A percentile compares a stretch with the other conserved stretches of the same genome.
These are phyloP conservation scores for Pseudoperonospora humuli DNA, from an alignment of 352 stramenopile species.

Conservation along the genomic window DNA sequence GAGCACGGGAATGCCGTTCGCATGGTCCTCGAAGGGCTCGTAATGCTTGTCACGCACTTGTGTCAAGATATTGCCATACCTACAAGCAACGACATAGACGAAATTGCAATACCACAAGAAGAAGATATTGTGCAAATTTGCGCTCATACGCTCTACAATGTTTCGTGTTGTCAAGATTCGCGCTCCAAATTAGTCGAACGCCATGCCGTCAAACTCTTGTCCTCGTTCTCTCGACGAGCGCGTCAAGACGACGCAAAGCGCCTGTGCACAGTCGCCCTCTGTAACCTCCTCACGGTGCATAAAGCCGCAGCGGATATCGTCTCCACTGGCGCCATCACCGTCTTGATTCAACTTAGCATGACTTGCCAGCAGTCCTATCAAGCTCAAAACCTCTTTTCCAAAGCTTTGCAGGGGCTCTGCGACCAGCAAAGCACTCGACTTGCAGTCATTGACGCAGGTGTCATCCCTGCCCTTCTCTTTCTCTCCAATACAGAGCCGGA, in stretches of 20 bases:
- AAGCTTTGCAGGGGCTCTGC: constrained; percentile 60
- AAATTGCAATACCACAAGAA: too few species aligned
- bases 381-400: constrained; percentile 53
- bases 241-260: constrained; percentile 43
- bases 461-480: constrained; percentile 52
- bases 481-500: too few species aligned
- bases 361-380: constrained; percentile 34
- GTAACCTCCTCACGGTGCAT: constrained; percentile 69
- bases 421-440: constrained; percentile 39
- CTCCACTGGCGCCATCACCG: constrained; percentile 49
- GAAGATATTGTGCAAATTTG: constrained; percentile 35
- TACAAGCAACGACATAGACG: too few species aligned
- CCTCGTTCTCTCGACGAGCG: constrained; percentile 31
- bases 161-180: constrained; percentile 60
- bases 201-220: constrained; percentile 50
- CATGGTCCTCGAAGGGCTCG: constrained; percentile 70
- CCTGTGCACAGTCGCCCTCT: constrained; percentile 72
- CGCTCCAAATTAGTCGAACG: constrained; percentile 61
- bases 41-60: constrained; percentile 55
- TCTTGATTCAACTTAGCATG: constrained; percentile 58
- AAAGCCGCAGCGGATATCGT: constrained; percentile 66
- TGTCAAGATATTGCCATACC: constrained; percentile 32
- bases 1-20: constrained; percentile 48
- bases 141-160: constrained; percentile 58
- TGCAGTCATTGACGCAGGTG: constrained; percentile 39